These are phyloP conservation scores for Stagonosporopsis tanaceti DNA, from an alignment of 2,329 filamentous ascomycete genomes.

Conservation along the genomic window DNA sequence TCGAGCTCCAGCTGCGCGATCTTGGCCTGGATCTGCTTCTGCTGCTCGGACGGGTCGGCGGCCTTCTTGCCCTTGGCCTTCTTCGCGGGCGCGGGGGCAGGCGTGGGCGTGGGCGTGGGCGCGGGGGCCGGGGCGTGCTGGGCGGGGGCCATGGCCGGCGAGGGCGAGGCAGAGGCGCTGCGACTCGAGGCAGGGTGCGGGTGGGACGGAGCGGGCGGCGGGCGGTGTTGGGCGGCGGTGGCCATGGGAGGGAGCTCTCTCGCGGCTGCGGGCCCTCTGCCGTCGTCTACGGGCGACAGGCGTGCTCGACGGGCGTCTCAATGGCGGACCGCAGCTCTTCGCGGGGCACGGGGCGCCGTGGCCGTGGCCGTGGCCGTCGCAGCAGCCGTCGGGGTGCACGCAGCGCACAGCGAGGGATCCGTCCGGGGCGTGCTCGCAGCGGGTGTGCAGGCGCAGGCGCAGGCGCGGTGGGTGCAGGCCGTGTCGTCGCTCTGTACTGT, in stretches of 20 bases:
- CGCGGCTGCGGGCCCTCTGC: slow-evolving; percentile 29
- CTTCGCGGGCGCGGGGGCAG: no score
- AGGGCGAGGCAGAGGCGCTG: slow-evolving; percentile 50
- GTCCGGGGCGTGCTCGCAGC: no score
- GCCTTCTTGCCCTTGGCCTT: slow-evolving; percentile 87
- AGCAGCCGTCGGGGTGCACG: slow-evolving; percentile 6
- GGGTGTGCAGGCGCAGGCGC: slow-evolving; percentile 11
- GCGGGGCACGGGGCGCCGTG: slow-evolving; percentile 28
- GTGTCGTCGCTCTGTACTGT: neutral
- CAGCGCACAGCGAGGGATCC: slow-evolving; percentile 29
- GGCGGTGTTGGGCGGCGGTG: slow-evolving; percentile 47
- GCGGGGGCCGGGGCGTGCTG: slow-evolving; percentile 60
- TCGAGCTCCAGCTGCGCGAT: slow-evolving; percentile 96
- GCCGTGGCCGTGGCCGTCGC: slow-evolving; percentile 16
- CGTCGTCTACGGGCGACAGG: slow-evolving; percentile 18
- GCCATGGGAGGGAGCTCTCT: slow-evolving; percentile 36
- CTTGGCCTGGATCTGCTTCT: slow-evolving; percentile 88
- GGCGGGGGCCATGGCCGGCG: slow-evolving; percentile 55
- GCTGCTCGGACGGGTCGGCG: slow-evolving; percentile 85
- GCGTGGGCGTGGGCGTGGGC: slow-evolving; percentile 59
- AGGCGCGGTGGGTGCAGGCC: neutral
- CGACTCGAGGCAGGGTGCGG: slow-evolving; percentile 53
- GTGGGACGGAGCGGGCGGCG: slow-evolving; percentile 41
- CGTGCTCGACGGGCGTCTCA: slow-evolving; percentile 6
- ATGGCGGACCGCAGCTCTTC: neutral